Evolutionary conservation across 306 rosid genomes (phyloP), one percentile per base, ranked within the genome.

Genomic region (Prunus armeniaca): DNA sequence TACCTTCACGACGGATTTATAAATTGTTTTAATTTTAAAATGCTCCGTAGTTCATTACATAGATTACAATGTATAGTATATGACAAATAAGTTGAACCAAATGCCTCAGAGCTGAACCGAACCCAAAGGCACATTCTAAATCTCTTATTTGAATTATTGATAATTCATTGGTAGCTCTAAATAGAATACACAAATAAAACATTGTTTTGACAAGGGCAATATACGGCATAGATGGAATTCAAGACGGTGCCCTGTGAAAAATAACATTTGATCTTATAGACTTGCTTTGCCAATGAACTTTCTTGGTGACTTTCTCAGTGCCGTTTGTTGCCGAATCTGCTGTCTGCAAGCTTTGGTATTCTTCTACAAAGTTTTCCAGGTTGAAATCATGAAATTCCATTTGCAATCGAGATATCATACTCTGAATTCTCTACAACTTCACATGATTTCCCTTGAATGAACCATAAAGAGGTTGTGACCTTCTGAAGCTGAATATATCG

Each of bases 401-500:
- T 47, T 46, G 55, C 65, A 52, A 34, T 32, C 54, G 51, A 47
- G 78, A 28, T 1, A 51, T 4, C 6, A 1, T 14, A 52, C 6
- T n/a, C 27, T 8, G 68, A 55, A 60, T 63, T 41, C 24, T 54
- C 85, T 90, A 95, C 79, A 92, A 82, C 86, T 90, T 95, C 88
- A 87, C 81, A 79, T 89, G 87, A 76, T 81, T 88, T 80, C 96
- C 97, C 84, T 87, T 92, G 80, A 92, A 90, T 47, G 97, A 92
- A 80, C 96, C 96, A 85, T 90, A 92, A 71, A 95, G 97, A 70
- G 99, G 68, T 61, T 84, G 90, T 19, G 97, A 90, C 82, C 84
- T 85, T 82, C 90, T 89, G 91, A 95, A 92, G 78, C 82, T 51
- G 82, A 87, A 90, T 61, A 95, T 81, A 56, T 95, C 78, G 71